phyloP scores from a whole-genome alignment of 176 grass and related monocot genomes.

The Secale cereale region DNA sequence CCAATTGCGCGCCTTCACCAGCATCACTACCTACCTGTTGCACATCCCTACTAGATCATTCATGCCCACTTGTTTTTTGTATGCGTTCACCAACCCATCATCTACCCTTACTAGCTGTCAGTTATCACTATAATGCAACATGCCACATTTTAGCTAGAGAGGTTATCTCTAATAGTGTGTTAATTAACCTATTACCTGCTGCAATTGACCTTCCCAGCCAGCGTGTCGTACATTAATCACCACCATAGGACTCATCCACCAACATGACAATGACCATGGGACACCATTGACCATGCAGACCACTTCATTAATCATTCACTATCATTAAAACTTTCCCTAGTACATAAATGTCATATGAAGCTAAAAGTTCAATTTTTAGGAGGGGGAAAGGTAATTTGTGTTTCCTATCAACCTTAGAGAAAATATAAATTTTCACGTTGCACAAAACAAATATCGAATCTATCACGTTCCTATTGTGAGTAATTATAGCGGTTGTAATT shows the following conservation, averaged over 20 bases:
- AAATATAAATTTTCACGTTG: neutral
- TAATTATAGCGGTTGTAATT: neutral
- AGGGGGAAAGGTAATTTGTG: neutral
- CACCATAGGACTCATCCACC: neutral
- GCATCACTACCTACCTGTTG: neutral
- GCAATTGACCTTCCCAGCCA: too few relatives aligned
- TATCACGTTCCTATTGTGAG: too few relatives aligned
- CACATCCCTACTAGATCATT: neutral
- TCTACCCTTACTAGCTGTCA: neutral
- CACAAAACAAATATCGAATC: neutral
- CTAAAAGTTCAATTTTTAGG: neutral
- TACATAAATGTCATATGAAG: neutral
- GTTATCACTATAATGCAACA: neutral
- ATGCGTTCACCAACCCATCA: neutral
- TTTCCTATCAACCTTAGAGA: neutral
- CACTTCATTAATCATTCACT: neutral
- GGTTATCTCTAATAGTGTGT: neutral
- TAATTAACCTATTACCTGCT: neutral
- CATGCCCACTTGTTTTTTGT: neutral
- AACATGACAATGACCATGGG: too few relatives aligned
- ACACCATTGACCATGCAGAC: neutral
- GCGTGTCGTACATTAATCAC: neutral
- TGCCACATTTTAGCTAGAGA: neutral
- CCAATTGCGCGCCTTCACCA: neutral
- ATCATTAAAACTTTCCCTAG: neutral